phyloP scores from a whole-genome alignment of 1,139 yeast species.

The Saccharomyces pastorianus region DNA sequence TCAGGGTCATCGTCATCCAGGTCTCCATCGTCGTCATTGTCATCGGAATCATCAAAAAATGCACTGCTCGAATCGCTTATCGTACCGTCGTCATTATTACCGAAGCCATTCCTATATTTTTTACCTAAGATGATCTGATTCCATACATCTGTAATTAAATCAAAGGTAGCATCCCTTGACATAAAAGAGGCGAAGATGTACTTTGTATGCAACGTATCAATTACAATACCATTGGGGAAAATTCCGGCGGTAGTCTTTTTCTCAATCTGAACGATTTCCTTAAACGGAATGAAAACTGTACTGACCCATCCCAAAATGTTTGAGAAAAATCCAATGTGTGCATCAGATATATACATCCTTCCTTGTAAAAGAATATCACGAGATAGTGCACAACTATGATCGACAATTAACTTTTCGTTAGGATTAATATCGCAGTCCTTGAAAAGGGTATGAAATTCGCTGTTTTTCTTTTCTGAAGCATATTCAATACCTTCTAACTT shows the following conservation, averaged over 20 bases:
- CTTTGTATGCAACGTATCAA: slow-evolving; percentile 62
- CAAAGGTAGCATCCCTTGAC: slow-evolving; percentile 59
- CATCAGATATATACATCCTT: slow-evolving; percentile 53
- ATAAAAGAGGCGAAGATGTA: slow-evolving; percentile 67
- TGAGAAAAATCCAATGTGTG: slow-evolving; percentile 58
- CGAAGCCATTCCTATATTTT: slow-evolving; percentile 21
- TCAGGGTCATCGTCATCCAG: slow-evolving; percentile 6
- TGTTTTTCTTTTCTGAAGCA: slow-evolving; percentile 42
- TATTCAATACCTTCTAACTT: slow-evolving; percentile 28
- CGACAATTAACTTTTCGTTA: slow-evolving; percentile 51
- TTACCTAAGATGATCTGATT: slow-evolving; percentile 32
- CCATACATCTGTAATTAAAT: slow-evolving; percentile 58
- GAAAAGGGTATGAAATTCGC: slow-evolving; percentile 56
- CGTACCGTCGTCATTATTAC: slow-evolving; percentile 11
- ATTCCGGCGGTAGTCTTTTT: slow-evolving; percentile 65
- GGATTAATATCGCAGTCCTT: slow-evolving; percentile 41
- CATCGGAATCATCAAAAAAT: slow-evolving; percentile 8
- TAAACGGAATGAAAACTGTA: slow-evolving; percentile 54
- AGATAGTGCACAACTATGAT: slow-evolving; percentile 62
- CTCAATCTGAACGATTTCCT: slow-evolving; percentile 63
- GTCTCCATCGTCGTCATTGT: slow-evolving; percentile 23
- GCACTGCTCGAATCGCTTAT: slow-evolving; percentile 8
- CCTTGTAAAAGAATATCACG: slow-evolving; percentile 71
- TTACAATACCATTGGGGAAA: slow-evolving; percentile 67
- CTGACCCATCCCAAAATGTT: slow-evolving; percentile 72